Evolutionary conservation across 2,329 filamentous ascomycete genomes (phyloP), one percentile per base, ranked within the genome.

Genomic region (Chaetomium sp.): DNA sequence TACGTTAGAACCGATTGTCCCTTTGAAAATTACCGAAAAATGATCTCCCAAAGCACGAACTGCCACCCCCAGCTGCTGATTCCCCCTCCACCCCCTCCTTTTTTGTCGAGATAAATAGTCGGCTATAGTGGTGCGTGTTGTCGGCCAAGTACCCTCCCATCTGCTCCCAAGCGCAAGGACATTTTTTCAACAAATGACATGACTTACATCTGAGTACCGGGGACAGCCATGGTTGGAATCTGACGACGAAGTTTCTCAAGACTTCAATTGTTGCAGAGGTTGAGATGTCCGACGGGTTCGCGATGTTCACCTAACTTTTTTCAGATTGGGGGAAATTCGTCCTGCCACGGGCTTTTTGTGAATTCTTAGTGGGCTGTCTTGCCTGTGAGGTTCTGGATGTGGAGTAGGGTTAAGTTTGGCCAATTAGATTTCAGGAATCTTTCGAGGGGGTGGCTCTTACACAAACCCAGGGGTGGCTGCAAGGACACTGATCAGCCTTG

Each of bases 191-290:
- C 19, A 27, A 27, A 27, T 27, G 19, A 27, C 19, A 27, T 27
- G 19, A 56, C 80, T 80, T 74, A 84, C 80, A 84, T 83, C 73
- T 83, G 80, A 71, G 79, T 73, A 71, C 80, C 80, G 66, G 79
- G 77, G 71, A 77, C 74, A 75, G 80, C 79, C 80, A 83, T 83
- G 65, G 74, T 82, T 77, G 72, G 71, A 66, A 66, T 68, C 69
- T 66, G 61, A 61, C 62, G 59, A 59, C 62, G 51, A 63, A 65
- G 61, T 62, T 65, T 59, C 67, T 67, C 66, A 64, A 60, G 64
- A 63, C 59, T 70, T 65, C 64, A 68, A 66, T 70, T 68, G 67
- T 71, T 56, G 66, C 66, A 66, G 68, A 69, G 68, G 66, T 61
- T 67, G 65, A 67, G 68, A 27, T 27, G 64, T 65, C 55, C 59